Conservation (phyloP, 2,329 filamentous ascomycete species). For the Rhinocladiella mackenziei region DNA sequence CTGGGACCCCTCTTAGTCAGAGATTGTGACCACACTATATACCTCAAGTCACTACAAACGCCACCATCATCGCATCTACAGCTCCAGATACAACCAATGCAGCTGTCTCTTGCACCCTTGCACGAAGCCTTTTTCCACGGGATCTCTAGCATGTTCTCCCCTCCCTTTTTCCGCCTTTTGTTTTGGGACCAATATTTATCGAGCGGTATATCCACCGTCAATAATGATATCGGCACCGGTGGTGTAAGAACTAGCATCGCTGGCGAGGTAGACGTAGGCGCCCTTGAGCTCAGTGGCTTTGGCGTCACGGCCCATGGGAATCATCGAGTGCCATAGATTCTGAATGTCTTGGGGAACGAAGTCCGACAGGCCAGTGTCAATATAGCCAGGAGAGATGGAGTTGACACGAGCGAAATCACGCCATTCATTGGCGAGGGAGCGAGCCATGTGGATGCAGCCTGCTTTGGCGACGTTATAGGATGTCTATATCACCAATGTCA, state of each 20-base stretch:
- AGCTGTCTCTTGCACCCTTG: too few relatives aligned
- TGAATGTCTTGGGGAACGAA: slow-evolving; percentile 56
- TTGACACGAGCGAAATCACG: slow-evolving; percentile 65
- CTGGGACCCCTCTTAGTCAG: too few relatives aligned
- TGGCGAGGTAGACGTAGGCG: slow-evolving; percentile 48
- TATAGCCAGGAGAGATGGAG: slow-evolving; percentile 65
- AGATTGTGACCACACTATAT: too few relatives aligned
- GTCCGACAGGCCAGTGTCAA: slow-evolving; percentile 63
- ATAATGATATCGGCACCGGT: slow-evolving; percentile 48
- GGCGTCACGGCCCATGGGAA: slow-evolving; percentile 57
- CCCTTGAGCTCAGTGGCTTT: slow-evolving; percentile 65
- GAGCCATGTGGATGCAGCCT: slow-evolving; percentile 61
- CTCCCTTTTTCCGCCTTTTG: too few relatives aligned
- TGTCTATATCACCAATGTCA: slow-evolving; percentile 36
- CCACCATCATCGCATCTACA: too few relatives aligned
- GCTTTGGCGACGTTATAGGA: slow-evolving; percentile 65
- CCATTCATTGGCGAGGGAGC: slow-evolving; percentile 66
- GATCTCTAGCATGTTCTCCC: background rate
- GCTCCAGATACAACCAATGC: too few relatives aligned
- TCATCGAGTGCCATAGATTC: slow-evolving; percentile 58
- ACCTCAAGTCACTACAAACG: too few relatives aligned
- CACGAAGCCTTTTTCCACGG: too few relatives aligned
- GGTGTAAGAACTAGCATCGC: slow-evolving; percentile 49
- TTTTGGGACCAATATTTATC: slow-evolving; percentile 46
- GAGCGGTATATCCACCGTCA: slow-evolving; percentile 48